Evolutionary conservation across 805 yeast species (phyloP), one percentile per base, ranked within the genome.

Genomic region (Saccharomycopsis fibuligera): DNA sequence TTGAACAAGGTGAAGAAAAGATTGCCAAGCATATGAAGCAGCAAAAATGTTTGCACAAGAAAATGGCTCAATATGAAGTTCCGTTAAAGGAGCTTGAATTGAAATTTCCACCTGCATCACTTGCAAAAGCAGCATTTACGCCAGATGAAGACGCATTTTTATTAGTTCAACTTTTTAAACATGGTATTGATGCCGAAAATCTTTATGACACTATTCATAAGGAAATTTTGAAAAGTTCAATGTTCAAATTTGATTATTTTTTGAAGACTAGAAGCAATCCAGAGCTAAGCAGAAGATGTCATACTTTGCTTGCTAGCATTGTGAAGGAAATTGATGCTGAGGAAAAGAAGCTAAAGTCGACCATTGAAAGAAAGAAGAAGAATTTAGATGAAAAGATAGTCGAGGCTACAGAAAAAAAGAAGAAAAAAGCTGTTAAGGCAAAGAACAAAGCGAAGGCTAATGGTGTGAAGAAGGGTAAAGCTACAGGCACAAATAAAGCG

Each of bases 141-240:
- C 95, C 86, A 44, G 96, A 86, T 53, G 97, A 93, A 62, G 99
- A 93, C 64, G 72, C 96, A 57, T 93, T 86, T 63, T 67, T 93
- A 57, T 68, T 93, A 50, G 78, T 89, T 14, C 90, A 86, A 69
- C 67, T 88, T 60, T 83, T 85, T 68, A 73, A 83, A 52, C 79
- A 77, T 60, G 99, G 99, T 0, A 64, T 90, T 30, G 96, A 87
- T 56, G 72, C 82, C 22, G 81, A 80, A 12, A 88, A 86, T 59
- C 68, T 91, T 14, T 86, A 82, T 60, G 99, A 91, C 50, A 65
- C 76, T 54, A 81, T 91, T 42, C 74, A 88, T 47, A 86, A 83
- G 51, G 81, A 83, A 25, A 81, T 91, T 36, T 72, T 86, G 49
- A 76, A 75, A 37, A 79, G 86, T 10, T 86, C 91, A 3, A 66